Evolutionary conservation across 257 asterid species (phyloP), one percentile per base, ranked within the genome.

Genomic region (Przewalskia tangutica): DNA sequence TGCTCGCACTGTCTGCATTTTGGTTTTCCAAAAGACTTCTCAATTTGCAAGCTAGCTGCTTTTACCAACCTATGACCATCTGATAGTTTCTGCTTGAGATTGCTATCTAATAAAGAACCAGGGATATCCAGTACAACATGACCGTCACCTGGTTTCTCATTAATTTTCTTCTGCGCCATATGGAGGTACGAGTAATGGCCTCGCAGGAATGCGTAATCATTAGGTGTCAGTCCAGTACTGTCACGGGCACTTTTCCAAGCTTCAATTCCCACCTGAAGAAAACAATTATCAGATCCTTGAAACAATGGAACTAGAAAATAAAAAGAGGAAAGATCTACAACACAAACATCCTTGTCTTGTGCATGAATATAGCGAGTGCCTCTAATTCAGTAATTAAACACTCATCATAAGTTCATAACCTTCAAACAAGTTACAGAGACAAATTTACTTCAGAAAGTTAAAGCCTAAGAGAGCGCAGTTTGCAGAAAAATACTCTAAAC

Each of bases 231-330:
- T 16, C 97, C 97, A 0, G 88, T 86, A 73, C 90, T 85, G 84
- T 94, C 98, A 36, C 89, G 81, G 13, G 89, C 87, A 23, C 51
- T 86, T 82, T 84, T 89, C 98, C 98, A 94, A 17, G 97, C 97
- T 77, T 91, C 85, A 8, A 90, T 78, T 78, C 97, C 97, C 85
- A 90, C 94, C 98, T 94, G 92, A 62, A 86, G 56, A 82, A 84
- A 53, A 14, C 13, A 68, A 66, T 51, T 12, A 75, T 50, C 3
- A 50, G 80, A 20, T 75, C 80, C 80, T 75, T 27, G 16, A 27
- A 75, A 75, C 38, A 46, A 20, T 51, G 44, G 60, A 48, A 73
- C 60, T 20, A 73, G 60, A 36, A 40, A 67, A 67, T 14, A 67
- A 66, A 67, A 40, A 7, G 13, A 67, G 34, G 53, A 67, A 38